Base-by-base conservation (phyloP, 345 rosid genomes). In the Dipteronia dyeriana region DNA sequence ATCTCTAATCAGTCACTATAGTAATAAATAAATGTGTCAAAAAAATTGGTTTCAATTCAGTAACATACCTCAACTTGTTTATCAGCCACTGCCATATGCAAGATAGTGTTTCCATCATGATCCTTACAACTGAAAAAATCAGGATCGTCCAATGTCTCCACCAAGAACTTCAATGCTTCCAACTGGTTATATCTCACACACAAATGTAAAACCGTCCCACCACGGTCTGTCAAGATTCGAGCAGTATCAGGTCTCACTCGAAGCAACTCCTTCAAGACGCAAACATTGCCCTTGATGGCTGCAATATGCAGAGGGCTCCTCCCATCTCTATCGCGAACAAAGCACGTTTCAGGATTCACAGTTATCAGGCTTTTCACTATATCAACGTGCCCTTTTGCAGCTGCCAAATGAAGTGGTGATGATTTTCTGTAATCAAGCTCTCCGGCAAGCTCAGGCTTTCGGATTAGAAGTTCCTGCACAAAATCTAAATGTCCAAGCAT, bases 41-140 rank as follows among this genome's bases (percentile, higher is more conserved):
- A 16, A 12, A 19, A 13, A 4, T 34, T 34, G 38, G 38, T 34
- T 34, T 34, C 38, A 34, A 34, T 5, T 34, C 38, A 34, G 4
- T 34, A 34, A 4, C 38, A 34, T 74, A 84, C 85, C 85, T 84
- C 83, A 31, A 79, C 17, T 9, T 79, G 75, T 71, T 56, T 71
- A 19, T 54, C 56, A 59, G 63, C 68, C 43, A 70, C 81, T 22
- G 83, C 81, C 3, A 76, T 20, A 59, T 84, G 87, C 71, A 84
- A 17, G 5, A 65, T 67, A 26, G 80, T 74, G 76, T 63, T 65
- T 45, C 82, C 84, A 56, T 83, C 74, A n/a, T 64, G 14, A 64
- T 78, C 86, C 16, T 20, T 75, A 5, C 57, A 61, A 64, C 72
- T 72, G 75, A 78, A 19, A 74, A 75, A 74, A 60, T 29, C 79